These are phyloP conservation scores for Austroboletus niveus DNA, from an alignment of 1,284 basidiomycete species.

Conservation along the genomic window DNA sequence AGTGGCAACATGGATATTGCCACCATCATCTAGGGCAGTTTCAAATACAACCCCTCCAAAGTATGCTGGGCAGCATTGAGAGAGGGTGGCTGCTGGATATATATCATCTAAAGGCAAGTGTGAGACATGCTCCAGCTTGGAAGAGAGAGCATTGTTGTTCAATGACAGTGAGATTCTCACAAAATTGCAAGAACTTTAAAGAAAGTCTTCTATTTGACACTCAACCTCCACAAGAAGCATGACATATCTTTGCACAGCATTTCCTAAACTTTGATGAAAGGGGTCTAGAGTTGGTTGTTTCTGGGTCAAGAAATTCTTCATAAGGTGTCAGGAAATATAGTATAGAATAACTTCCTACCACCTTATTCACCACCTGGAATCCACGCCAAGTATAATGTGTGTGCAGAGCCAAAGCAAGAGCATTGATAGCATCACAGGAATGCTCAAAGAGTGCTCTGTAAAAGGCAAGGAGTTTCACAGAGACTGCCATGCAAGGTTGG, in stretches of 20 bases:
- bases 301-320: background rate
- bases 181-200: no score
- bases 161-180: no score
- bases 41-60: background rate
- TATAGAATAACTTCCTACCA: background rate
- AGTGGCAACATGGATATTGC: background rate
- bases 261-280: background rate
- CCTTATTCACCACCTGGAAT: background rate
- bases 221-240: slow-evolving; percentile 1
- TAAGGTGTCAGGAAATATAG: background rate
- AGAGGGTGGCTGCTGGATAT: background rate
- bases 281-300: background rate
- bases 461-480: slow-evolving; percentile 1
- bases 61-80: slow-evolving; percentile 1
- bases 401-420: background rate
- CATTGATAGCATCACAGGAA: background rate
- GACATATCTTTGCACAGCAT: slow-evolving; percentile 1
- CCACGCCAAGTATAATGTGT: background rate
- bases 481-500: slow-evolving; percentile 7
- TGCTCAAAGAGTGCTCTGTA: slow-evolving; percentile 5
- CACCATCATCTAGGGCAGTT: background rate
- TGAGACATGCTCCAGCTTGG: no score
- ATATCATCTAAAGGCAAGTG: no score
- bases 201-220: background rate
- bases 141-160: no score